These are phyloP conservation scores for Eucalyptus polybractea DNA, from an alignment of 345 rosid species.

Conservation along the genomic window DNA sequence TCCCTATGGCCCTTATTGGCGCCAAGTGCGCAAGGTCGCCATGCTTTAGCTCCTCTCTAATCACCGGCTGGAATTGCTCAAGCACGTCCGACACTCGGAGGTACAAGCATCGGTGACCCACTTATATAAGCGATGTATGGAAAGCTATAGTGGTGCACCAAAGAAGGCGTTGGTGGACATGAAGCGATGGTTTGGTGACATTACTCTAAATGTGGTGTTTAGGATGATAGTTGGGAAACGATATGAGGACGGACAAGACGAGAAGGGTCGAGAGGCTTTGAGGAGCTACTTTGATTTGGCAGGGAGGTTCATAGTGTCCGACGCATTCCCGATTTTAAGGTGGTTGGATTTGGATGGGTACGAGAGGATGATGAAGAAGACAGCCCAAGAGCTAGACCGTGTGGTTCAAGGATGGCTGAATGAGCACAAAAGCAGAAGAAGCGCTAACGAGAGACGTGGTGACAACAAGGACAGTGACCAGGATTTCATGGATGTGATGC, in stretches of 20 bases:
- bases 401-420: slow-evolving; percentile 3
- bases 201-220: slow-evolving; percentile 10
- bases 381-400: slow-evolving; percentile 1
- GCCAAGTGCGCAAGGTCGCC: slow-evolving; percentile 15
- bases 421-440: slow-evolving; percentile 6
- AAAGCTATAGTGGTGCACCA: background rate
- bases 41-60: slow-evolving; percentile 13
- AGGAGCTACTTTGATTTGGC: background rate
- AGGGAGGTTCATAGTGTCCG: slow-evolving; percentile 3
- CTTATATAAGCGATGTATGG: background rate
- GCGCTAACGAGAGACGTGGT: background rate
- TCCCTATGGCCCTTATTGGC: slow-evolving; percentile 22
- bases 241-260: background rate
- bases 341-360: slow-evolving; percentile 18
- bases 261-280: background rate
- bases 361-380: slow-evolving; percentile 12
- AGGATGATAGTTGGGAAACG: slow-evolving; percentile 13
- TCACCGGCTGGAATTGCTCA: slow-evolving; percentile 15
- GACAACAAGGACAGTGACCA: background rate
- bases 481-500: slow-evolving; percentile 19
- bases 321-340: slow-evolving; percentile 17
- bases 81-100: slow-evolving; percentile 8
- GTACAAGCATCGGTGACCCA: background rate
- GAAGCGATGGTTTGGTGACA: slow-evolving; percentile 11
- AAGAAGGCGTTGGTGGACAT: background rate